Base-by-base conservation (phyloP, 2,329 filamentous ascomycete genomes). In the Pseudophaeomoniella oleicola region DNA sequence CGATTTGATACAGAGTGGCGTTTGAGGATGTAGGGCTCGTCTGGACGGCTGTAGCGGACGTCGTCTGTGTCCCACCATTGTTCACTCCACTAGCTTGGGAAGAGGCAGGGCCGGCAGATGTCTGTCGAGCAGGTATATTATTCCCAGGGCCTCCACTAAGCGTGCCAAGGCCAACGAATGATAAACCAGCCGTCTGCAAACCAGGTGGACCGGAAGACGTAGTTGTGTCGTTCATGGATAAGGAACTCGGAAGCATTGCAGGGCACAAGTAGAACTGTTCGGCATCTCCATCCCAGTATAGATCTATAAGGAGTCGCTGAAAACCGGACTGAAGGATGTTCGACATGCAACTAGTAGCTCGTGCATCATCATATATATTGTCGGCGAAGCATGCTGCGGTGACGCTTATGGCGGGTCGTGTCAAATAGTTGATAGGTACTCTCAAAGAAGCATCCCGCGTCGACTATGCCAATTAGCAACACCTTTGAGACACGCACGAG, bases 351-450 rank as follows among this genome's bases (percentile, higher is more conserved):
- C 59, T 63, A 27, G 59, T 58, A 12, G 66, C 63, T 3, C 60
- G 59, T 17, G 58, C 52, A 46, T 67, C 60, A 43, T 72, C 66
- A 50, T 71, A 79, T n/a, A 61, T 54, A 4, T 61, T 57, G 38
- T 63, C 46, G 5, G 60, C 55, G 46, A 79, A 79, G 50, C 76
- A 81, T 6, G 71, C 74, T 17, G 68, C 61, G 2, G 60, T 64
- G 27, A 80, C 47, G 6, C 68, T 69, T 2, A 78, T 62, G 1
- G 66, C 70, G 6, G 75, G 69, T 12, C 59, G 54, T 3, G 70
- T 73, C 29, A 75, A 66, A 50, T 64, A 78, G 47, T 80, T 77
- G 46, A 81, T 67, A 2, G 76, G 76, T 4, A 79, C 60, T 38
- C 64, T 60, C 9, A 71, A 55, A 15, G 67, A 64, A 30, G 77